phyloP scores from a whole-genome alignment of 2,329 filamentous ascomycete species.

The Neofusicoccum sp. region DNA sequence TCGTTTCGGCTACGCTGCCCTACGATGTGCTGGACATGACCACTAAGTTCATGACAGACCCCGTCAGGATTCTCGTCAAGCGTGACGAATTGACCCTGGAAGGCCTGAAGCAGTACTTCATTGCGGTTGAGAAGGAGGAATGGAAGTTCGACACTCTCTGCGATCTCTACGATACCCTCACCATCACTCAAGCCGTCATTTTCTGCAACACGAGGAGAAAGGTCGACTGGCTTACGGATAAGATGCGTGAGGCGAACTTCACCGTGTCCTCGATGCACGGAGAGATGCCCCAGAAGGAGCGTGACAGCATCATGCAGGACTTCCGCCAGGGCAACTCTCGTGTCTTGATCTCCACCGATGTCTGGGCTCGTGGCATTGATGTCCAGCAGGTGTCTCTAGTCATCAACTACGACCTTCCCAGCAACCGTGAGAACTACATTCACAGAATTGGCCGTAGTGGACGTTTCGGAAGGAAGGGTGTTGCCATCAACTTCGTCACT shows the following conservation, averaged over 20 bases:
- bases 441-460: conserved; percentile 96
- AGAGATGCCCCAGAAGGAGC: conserved; percentile 97
- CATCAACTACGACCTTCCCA: conserved; percentile 98
- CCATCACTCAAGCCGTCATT: conserved; percentile 97
- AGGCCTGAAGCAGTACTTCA: conserved; percentile 98
- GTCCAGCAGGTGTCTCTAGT: conserved; percentile 97
- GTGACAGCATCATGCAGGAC: conserved; percentile 98
- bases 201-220: conserved; percentile 99
- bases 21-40: conserved; percentile 99
- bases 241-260: conserved; percentile 98
- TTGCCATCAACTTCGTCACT: conserved; percentile 99
- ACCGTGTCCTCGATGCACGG: conserved; percentile 99
- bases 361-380: conserved; percentile 97
- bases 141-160: conserved; percentile 99
- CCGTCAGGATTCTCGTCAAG: conserved; percentile 94
- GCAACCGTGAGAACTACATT: conserved; percentile 99
- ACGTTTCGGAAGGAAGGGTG: conserved; percentile 95
- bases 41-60: conserved; percentile 99
- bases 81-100: conserved; percentile 97
- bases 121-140: conserved; percentile 98
- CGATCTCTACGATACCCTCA: conserved; percentile 97
- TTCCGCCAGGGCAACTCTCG: conserved; percentile 95
- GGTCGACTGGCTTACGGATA: conserved; percentile 99
- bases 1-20: conserved; percentile 92
- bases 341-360: conserved; percentile 94